These are phyloP conservation scores for Aspergillus proliferans DNA, from an alignment of 2,329 filamentous ascomycete species.

Conservation along the genomic window DNA sequence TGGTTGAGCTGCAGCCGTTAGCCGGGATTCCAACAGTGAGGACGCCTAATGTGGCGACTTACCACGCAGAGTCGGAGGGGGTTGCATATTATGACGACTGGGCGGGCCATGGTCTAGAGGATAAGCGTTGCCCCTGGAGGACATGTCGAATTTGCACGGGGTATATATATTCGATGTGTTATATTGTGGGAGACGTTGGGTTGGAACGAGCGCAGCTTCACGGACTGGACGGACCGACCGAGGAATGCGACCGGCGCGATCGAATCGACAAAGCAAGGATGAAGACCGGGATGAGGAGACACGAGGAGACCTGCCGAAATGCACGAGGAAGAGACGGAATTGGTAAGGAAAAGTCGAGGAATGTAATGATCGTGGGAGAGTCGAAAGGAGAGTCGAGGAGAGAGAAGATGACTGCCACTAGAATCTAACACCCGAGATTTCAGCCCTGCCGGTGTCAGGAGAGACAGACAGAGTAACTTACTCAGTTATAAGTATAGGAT, in stretches of 20 bases:
- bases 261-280: constrained; percentile 1
- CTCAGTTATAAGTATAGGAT: too few relatives aligned
- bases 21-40: not conserved
- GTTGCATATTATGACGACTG: not conserved
- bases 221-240: not conserved
- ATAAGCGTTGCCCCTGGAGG: constrained; percentile 8
- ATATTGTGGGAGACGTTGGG: not conserved
- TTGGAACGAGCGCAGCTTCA: too few relatives aligned
- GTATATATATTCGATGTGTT: constrained; percentile 10
- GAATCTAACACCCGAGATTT: too few relatives aligned
- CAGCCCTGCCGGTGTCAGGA: not conserved
- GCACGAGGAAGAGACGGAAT: not conserved
- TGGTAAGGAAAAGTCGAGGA: constrained; percentile 6
- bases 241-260: constrained; percentile 15
- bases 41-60: constrained; percentile 5
- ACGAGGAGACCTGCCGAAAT: not conserved
- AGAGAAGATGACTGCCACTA: not conserved
- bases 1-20: constrained; percentile 11
- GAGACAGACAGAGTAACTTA: not conserved
- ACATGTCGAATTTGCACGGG: constrained; percentile 4
- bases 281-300: constrained; percentile 2
- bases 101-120: constrained; percentile 17
- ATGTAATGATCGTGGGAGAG: constrained; percentile 3
- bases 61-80: constrained; percentile 6
- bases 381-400: not conserved